phyloP scores from a whole-genome alignment of 352 stramenopile species.

The Phytophthora gonapodyides region DNA sequence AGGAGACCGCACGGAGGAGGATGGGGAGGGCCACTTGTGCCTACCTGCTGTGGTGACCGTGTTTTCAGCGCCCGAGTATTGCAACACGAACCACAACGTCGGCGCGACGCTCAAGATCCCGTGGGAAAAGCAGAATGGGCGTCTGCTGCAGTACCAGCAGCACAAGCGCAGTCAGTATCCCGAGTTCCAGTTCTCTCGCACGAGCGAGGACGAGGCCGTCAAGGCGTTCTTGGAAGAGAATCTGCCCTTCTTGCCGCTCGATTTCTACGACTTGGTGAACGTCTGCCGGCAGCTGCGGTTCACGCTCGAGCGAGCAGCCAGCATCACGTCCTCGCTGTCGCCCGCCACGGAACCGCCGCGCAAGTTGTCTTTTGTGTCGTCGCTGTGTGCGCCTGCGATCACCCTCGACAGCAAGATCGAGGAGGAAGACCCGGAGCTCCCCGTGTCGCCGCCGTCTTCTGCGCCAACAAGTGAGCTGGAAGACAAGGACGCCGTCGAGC shows the following conservation, averaged over 20 bases:
- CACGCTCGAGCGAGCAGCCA: conserved; percentile 47
- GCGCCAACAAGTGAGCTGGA: conserved; percentile 13
- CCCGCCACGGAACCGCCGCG: conserved; percentile 10
- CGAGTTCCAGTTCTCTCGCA: conserved; percentile 55
- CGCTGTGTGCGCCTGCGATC: conserved; percentile 32
- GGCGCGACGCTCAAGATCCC: conserved; percentile 73
- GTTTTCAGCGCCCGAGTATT: conserved; percentile 87
- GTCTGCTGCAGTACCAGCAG: conserved; percentile 65
- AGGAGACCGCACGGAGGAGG: conserved; percentile 14
- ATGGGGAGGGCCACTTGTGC: conserved; percentile 18
- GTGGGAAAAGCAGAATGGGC: conserved; percentile 44
- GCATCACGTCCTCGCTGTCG: conserved; percentile 23
- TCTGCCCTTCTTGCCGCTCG: conserved; percentile 74
- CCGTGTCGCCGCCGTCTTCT: conserved; percentile 25
- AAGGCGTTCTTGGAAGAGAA: conserved; percentile 56
- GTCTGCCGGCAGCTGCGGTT: conserved; percentile 63
- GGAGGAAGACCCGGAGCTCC: conserved; percentile 35
- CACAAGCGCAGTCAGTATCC: conserved; percentile 66
- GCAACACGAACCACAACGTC: conserved; percentile 84
- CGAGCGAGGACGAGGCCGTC: conserved; percentile 64
- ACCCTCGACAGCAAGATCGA: conserved; percentile 23
- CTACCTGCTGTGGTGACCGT: conserved; percentile 75
- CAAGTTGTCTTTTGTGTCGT: conserved; percentile 42
- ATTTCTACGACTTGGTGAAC: conserved; percentile 76
- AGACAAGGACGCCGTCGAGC: conserved; percentile 17